phyloP scores from a whole-genome alignment of 2,329 filamentous ascomycete genomes.

The Aspergillus amoenus region DNA sequence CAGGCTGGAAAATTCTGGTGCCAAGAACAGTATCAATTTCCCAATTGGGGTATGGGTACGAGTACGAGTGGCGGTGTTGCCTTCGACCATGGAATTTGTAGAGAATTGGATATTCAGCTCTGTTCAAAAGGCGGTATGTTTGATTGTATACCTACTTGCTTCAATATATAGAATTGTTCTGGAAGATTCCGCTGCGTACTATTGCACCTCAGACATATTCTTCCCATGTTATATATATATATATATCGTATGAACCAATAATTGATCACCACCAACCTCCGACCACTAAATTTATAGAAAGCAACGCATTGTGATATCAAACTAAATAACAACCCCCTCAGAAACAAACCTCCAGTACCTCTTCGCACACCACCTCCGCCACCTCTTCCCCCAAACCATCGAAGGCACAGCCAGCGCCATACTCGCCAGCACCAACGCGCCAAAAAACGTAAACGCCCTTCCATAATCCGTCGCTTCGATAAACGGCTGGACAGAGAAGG shows the following conservation, averaged over 20 bases:
- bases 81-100: no score
- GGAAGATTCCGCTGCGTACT: no score
- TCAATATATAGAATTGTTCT: no score
- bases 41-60: not conserved
- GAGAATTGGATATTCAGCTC: no score
- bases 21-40: not conserved
- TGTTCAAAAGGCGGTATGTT: no score
- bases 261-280: no score
- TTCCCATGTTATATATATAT: no score
- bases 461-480: conserved; percentile 37
- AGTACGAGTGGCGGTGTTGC: not conserved
- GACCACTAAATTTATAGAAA: no score
- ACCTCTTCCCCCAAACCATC: conserved; percentile 34
- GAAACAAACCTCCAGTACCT: conserved; percentile 28
- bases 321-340: conserved; percentile 15
- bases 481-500: conserved; percentile 42
- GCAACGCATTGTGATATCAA: not conserved
- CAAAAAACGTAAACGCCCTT: conserved; percentile 37
- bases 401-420: conserved; percentile 29
- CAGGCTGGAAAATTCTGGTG: not conserved
- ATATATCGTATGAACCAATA: no score
- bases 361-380: conserved; percentile 27
- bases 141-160: no score
- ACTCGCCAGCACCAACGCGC: conserved; percentile 27
- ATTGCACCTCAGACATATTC: no score